These are phyloP conservation scores for Mycena crocata DNA, from an alignment of 768 basidiomycete species.

Conservation along the genomic window DNA sequence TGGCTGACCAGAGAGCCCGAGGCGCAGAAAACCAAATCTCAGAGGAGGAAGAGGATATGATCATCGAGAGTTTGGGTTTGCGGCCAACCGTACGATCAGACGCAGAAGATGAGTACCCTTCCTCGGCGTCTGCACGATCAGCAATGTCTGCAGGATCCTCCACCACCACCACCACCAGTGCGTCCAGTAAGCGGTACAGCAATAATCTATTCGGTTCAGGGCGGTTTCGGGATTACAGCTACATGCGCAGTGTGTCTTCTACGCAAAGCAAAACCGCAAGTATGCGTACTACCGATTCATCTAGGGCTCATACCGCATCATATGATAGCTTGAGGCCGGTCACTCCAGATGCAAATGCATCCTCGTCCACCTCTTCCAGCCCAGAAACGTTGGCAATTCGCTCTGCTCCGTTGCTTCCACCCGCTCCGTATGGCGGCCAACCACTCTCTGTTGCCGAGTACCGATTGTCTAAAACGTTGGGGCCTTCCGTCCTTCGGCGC, in stretches of 20 bases:
- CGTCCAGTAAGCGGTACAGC: slow-evolving; percentile 79
- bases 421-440: slow-evolving; percentile 52
- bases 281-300: slow-evolving; percentile 51
- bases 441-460: slow-evolving; percentile 55
- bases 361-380: slow-evolving; percentile 54
- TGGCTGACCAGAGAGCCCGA: slow-evolving; percentile 81
- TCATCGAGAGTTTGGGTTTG: slow-evolving; percentile 77
- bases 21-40: slow-evolving; percentile 77
- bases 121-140: slow-evolving; percentile 43
- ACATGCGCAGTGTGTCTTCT: slow-evolving; percentile 67
- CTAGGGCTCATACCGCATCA: slow-evolving; percentile 47
- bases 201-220: slow-evolving; percentile 90
- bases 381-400: slow-evolving; percentile 52
- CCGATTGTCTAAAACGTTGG: slow-evolving; percentile 62
- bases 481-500: slow-evolving; percentile 64
- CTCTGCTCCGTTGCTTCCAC: slow-evolving; percentile 54
- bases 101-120: slow-evolving; percentile 47
- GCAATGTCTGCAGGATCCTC: slow-evolving; percentile 55
- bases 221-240: slow-evolving; percentile 79
- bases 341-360: slow-evolving; percentile 65
- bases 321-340: slow-evolving; percentile 61
- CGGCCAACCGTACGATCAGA: slow-evolving; percentile 46
- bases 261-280: slow-evolving; percentile 54
- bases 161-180: slow-evolving; percentile 58
- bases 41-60: slow-evolving; percentile 88